Evolutionary conservation across 305 asterid species (phyloP).

Genomic region (Fraxinus albicans): DNA sequence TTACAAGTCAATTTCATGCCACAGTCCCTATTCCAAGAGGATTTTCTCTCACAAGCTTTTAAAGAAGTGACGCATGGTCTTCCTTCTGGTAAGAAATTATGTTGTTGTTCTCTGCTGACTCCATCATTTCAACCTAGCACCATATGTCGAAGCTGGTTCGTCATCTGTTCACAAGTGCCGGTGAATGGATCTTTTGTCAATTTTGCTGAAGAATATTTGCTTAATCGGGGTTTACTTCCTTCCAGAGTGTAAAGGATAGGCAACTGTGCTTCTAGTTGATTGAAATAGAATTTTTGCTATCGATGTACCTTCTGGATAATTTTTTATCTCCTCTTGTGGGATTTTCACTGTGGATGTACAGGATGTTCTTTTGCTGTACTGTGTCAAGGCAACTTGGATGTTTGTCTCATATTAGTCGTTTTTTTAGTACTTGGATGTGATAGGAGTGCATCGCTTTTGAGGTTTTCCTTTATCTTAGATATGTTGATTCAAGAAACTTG

Average conservation of each 20-base stretch:
- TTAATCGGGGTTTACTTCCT: slow-evolving; percentile 28
- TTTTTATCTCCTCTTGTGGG: slow-evolving; percentile 17
- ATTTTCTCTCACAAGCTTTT: slow-evolving; percentile 74
- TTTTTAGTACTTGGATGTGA: background rate
- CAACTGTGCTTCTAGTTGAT: slow-evolving; percentile 34
- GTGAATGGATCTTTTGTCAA: slow-evolving; percentile 37
- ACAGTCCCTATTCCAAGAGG: slow-evolving; percentile 80
- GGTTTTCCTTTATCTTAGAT: background rate
- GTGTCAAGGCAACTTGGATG: slow-evolving; percentile 1
- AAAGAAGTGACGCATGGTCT: slow-evolving; percentile 55
- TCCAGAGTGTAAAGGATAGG: slow-evolving; percentile 45
- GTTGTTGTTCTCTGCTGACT: slow-evolving; percentile 42
- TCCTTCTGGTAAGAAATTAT: slow-evolving; percentile 27
- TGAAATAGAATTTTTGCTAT: slow-evolving; percentile 38
- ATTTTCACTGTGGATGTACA: slow-evolving; percentile 12
- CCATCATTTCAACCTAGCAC: background rate
- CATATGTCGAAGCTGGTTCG: background rate
- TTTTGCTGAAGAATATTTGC: slow-evolving; percentile 33
- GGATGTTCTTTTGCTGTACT: slow-evolving; percentile 13
- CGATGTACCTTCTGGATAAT: slow-evolving; percentile 22
- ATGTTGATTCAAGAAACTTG: background rate
- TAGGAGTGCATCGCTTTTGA: background rate
- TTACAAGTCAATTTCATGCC: slow-evolving; percentile 61
- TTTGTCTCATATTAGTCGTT: slow-evolving; percentile 7
- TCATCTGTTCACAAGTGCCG: slow-evolving; percentile 15